These are phyloP conservation scores for Kalmusia sp. DNA, from an alignment of 2,329 filamentous ascomycete species.

Conservation along the genomic window DNA sequence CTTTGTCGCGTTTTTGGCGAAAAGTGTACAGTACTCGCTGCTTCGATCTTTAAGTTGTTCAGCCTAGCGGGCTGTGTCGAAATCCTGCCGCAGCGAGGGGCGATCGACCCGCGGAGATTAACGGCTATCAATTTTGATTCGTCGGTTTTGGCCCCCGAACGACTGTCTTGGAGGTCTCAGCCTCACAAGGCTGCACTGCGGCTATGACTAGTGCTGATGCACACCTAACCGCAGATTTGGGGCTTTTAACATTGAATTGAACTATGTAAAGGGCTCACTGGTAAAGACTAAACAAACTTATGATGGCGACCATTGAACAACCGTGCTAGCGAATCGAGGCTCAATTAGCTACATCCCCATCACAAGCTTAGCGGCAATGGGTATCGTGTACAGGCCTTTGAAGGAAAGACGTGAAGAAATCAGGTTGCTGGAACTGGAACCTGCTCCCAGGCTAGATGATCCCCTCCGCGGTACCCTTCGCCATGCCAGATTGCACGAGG, in stretches of 20 bases:
- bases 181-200: background rate
- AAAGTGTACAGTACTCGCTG: background rate
- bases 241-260: too few species aligned
- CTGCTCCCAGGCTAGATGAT: background rate
- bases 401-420: background rate
- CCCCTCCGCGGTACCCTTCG: background rate
- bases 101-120: background rate
- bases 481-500: conserved; percentile 1
- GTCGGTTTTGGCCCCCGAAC: conserved; percentile 2
- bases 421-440: background rate
- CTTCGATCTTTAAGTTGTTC: background rate
- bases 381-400: conserved; percentile 1
- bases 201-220: too few species aligned
- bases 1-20: background rate
- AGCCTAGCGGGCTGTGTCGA: background rate
- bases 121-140: background rate
- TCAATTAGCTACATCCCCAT: background rate
- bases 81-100: background rate
- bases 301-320: too few species aligned
- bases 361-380: background rate
- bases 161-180: background rate
- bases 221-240: too few species aligned
- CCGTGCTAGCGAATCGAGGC: too few species aligned
- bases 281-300: too few species aligned
- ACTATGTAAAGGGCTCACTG: too few species aligned